These are phyloP conservation scores for Colletotrichum truncatum DNA, from an alignment of 2,329 filamentous ascomycete species.

Conservation along the genomic window DNA sequence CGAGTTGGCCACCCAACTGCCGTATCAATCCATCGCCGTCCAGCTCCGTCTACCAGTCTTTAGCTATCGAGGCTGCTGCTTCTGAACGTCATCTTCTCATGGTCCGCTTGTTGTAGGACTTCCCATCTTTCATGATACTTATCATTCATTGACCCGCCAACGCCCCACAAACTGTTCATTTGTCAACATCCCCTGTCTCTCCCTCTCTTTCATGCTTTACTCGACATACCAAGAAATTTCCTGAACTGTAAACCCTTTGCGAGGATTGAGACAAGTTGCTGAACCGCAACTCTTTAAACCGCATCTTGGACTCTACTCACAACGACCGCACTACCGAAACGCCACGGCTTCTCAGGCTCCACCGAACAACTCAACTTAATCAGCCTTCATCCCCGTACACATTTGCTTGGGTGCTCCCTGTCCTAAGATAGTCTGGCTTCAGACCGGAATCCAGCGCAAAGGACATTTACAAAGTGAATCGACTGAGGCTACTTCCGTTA, in stretches of 20 bases:
- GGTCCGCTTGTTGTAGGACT: neutral
- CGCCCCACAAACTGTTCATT: constrained; percentile 16
- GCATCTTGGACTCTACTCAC: too few species aligned
- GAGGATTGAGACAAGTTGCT: neutral
- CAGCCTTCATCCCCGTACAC: constrained; percentile 23
- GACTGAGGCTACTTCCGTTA: neutral
- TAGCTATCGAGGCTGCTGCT: neutral
- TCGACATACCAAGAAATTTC: constrained; percentile 2
- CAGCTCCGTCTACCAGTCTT: constrained; percentile 8
- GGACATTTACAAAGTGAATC: neutral
- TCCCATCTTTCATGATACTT: neutral
- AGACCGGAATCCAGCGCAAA: neutral
- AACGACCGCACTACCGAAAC: too few species aligned
- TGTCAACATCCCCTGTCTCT: constrained; percentile 3
- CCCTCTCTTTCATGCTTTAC: neutral
- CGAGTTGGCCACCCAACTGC: constrained; percentile 27
- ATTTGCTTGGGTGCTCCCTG: constrained; percentile 19
- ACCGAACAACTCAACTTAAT: neutral
- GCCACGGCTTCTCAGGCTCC: too few species aligned
- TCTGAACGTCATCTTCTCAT: neutral
- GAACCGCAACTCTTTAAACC: neutral
- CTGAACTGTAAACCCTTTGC: neutral
- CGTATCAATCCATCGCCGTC: constrained; percentile 19
- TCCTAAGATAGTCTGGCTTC: neutral
- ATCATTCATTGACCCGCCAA: neutral